Evolutionary conservation across 495 filamentous ascomycete genomes (phyloP).

Genomic region (Penicillium psychrofluorescens): DNA sequence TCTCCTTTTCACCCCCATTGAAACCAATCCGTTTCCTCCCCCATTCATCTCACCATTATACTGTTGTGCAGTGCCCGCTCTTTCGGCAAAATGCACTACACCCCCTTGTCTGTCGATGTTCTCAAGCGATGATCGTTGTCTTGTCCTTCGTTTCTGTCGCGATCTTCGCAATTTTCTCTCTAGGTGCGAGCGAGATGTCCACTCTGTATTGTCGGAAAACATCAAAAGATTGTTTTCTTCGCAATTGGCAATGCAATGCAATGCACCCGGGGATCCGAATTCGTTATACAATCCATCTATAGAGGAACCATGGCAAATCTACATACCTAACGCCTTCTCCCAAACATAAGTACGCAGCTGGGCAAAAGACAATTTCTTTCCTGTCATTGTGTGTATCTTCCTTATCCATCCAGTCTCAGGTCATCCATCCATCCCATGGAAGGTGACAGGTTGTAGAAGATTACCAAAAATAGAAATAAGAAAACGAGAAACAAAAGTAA

Average conservation of each 20-base stretch:
- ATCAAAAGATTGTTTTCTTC: too few relatives aligned
- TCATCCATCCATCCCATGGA: conserved; percentile 1
- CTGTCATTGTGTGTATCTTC: background rate
- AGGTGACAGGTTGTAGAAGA: conserved; percentile 5
- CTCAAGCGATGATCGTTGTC: conserved; percentile 18
- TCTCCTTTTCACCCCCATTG: background rate
- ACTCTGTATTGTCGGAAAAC: conserved; percentile 14
- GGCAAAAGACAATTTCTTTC: conserved; percentile 1
- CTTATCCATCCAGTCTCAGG: conserved; percentile 7
- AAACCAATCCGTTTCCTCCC: too few relatives aligned
- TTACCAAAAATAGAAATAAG: conserved; percentile 9
- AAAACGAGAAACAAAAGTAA: conserved; percentile 4
- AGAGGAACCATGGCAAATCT: too few relatives aligned
- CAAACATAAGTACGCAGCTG: too few relatives aligned
- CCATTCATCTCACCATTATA: too few relatives aligned
- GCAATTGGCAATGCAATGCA: conserved; percentile 16
- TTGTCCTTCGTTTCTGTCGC: conserved; percentile 1
- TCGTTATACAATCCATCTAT: too few relatives aligned
- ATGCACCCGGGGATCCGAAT: too few relatives aligned
- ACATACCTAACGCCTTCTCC: too few relatives aligned
- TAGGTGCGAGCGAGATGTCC: conserved; percentile 5
- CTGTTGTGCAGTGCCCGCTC: background rate
- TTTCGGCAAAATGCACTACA: conserved; percentile 16
- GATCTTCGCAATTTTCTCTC: background rate
- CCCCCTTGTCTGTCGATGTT: conserved; percentile 14